Conservation (phyloP, 257 asterid genomes). For the Paulownia fortunei region DNA sequence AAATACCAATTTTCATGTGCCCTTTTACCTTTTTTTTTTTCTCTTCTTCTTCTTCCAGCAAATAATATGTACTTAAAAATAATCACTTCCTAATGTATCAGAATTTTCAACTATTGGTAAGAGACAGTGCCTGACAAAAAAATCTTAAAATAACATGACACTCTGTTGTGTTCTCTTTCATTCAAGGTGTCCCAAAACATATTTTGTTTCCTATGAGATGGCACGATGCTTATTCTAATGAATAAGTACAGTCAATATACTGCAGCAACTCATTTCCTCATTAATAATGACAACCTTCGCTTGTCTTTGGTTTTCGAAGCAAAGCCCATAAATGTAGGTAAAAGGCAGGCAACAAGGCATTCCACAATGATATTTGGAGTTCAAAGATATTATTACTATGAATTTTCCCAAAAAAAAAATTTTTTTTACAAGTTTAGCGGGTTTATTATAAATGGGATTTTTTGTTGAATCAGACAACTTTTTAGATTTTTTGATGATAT, state of each 20-base stretch:
- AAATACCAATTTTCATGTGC: too few relatives aligned
- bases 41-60: constrained; percentile 11
- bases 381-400: too few relatives aligned
- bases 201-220: constrained; percentile 26
- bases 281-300: constrained; percentile 1
- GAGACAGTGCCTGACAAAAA: constrained; percentile 34
- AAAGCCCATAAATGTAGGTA: constrained; percentile 28
- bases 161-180: neutral
- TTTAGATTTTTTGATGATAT: neutral
- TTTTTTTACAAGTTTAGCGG: too few relatives aligned
- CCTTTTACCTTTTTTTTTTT: too few relatives aligned
- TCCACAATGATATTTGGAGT: neutral
- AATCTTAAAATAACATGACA: neutral
- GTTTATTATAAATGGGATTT: too few relatives aligned
- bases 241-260: neutral
- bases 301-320: constrained; percentile 16
- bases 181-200: neutral
- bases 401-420: neutral
- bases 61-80: neutral
- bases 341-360: neutral
- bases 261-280: neutral
- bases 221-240: constrained; percentile 25
- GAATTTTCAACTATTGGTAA: neutral
- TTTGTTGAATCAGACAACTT: too few relatives aligned
- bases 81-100: constrained; percentile 12